Percentiles rank a stretch among this genome's conserved stretches.
These are phyloP conservation scores for Melastoma malabathricum DNA, from an alignment of 345 rosid genomes.

Conservation along the genomic window DNA sequence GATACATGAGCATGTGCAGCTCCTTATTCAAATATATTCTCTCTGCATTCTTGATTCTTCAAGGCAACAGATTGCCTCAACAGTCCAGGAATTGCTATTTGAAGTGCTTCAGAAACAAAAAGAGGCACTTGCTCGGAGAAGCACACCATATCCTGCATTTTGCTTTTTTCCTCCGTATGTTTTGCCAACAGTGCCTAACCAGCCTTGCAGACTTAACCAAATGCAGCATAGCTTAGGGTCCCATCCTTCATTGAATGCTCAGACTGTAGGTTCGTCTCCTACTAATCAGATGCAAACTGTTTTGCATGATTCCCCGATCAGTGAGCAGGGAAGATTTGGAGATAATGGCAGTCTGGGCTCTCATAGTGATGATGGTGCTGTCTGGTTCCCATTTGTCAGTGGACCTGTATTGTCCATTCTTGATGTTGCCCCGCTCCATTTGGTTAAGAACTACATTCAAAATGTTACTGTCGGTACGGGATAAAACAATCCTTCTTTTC, in stretches of 20 bases:
- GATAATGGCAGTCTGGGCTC: conserved; percentile 14
- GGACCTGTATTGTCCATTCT: conserved; percentile 34
- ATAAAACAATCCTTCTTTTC: conserved; percentile 1
- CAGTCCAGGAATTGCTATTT: conserved; percentile 51
- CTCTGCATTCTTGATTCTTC: conserved; percentile 66
- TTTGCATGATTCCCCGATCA: conserved; percentile 9
- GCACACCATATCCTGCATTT: conserved; percentile 35
- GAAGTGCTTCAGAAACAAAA: conserved; percentile 54
- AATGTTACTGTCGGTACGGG: conserved; percentile 57
- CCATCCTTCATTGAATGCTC: conserved; percentile 10
- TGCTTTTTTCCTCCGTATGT: conserved; percentile 31
- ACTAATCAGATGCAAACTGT: conserved; percentile 14
- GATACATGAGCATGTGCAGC: conserved; percentile 78
- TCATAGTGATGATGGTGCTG: conserved; percentile 12
- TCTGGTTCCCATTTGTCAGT: conserved; percentile 33
- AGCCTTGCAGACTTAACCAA: conserved; percentile 8
- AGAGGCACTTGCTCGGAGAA: conserved; percentile 34
- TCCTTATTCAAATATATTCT: conserved; percentile 78
- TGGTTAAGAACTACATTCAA: conserved; percentile 44
- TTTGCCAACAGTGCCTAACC: conserved; percentile 28
- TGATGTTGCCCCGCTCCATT: conserved; percentile 48
- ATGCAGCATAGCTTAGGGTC: conserved; percentile 12
- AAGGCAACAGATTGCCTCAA: conserved; percentile 51
- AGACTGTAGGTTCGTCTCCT: conserved; percentile 5
- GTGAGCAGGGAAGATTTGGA: conserved; percentile 7